A percentile compares a stretch with the other conserved stretches of the same genome.
phyloP scores from a whole-genome alignment of 768 basidiomycete species.

The Zangia roseola region DNA sequence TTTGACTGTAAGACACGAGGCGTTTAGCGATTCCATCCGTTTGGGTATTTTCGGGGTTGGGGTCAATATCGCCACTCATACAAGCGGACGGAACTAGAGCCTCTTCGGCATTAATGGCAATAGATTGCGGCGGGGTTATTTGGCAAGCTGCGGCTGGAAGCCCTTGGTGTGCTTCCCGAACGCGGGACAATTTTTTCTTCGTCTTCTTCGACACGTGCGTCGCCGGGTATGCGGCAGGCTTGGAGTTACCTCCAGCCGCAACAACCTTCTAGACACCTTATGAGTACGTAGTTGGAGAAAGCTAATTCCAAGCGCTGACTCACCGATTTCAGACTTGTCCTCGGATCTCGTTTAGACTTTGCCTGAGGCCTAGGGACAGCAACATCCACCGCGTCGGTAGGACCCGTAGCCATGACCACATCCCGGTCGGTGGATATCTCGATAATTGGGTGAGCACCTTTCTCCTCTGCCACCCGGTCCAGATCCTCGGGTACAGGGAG shows the following conservation, averaged over 20 bases:
- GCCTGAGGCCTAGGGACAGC: conserved; percentile 3
- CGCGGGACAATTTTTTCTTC: conserved; percentile 13
- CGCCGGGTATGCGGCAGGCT: conserved; percentile 8
- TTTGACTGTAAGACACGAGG: conserved; percentile 50
- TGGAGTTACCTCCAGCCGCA: conserved; percentile 18
- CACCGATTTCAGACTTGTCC: conserved; percentile 23
- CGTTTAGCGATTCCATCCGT: conserved; percentile 43
- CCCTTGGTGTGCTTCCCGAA: conserved; percentile 10
- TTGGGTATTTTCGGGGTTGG: conserved; percentile 19
- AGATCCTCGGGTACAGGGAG: conserved; percentile 3
- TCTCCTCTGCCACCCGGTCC: not conserved
- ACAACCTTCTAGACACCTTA: conserved; percentile 18
- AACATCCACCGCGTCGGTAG: not conserved
- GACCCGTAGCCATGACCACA: not conserved
- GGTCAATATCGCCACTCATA: conserved; percentile 29
- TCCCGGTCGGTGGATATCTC: not conserved
- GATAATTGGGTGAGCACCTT: not conserved
- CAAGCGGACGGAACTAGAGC: conserved; percentile 18
- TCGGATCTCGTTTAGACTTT: conserved; percentile 26
- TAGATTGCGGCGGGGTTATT: conserved; percentile 12
- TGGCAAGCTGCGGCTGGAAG: conserved; percentile 9
- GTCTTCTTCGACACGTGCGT: conserved; percentile 22
- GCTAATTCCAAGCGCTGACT: conserved; percentile 14
- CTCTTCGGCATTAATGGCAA: conserved; percentile 12
- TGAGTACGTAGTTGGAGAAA: conserved; percentile 15